A percentile compares a stretch with the other conserved stretches of the same genome.
phyloP scores from a whole-genome alignment of 805 yeast genomes.

The Starmerella geochares region DNA sequence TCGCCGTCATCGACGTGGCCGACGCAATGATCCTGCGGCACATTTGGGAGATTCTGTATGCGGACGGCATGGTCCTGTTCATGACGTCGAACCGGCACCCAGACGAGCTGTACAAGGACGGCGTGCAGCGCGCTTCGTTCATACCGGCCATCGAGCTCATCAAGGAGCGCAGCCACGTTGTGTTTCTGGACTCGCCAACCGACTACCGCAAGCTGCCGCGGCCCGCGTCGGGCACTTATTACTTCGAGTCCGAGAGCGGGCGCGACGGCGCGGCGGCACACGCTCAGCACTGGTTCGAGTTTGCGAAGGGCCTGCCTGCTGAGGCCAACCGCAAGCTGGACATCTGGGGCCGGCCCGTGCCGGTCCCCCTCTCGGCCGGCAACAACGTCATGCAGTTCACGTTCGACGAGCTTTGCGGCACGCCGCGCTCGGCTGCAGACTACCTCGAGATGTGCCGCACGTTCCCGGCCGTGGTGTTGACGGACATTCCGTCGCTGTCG shows the following conservation, averaged over 20 bases:
- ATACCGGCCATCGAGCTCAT: constrained; percentile 82
- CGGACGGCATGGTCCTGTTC: constrained; percentile 76
- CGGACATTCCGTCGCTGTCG: constrained; percentile 84
- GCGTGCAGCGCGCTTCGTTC: constrained; percentile 84
- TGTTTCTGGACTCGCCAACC: constrained; percentile 77
- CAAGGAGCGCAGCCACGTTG: constrained; percentile 62
- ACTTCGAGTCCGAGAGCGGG: constrained; percentile 47
- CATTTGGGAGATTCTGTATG: constrained; percentile 46
- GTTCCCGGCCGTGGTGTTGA: constrained; percentile 70
- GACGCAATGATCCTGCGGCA: constrained; percentile 93
- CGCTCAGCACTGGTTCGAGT: constrained; percentile 67
- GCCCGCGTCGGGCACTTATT: constrained; percentile 45
- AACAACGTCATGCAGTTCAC: constrained; percentile 82
- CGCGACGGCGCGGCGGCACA: constrained; percentile 46
- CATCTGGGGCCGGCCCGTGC: constrained; percentile 82
- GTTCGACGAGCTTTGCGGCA: constrained; percentile 76
- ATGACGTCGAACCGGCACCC: constrained; percentile 95
- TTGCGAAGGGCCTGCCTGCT: constrained; percentile 43
- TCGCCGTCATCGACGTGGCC: constrained; percentile 96
- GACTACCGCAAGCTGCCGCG: constrained; percentile 85
- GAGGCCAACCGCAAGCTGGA: constrained; percentile 30
- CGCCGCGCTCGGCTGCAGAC: constrained; percentile 87
- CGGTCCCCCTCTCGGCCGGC: constrained; percentile 66
- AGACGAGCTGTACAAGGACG: constrained; percentile 83
- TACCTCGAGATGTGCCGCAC: constrained; percentile 70